phyloP scores from a whole-genome alignment of 371 early-diverging fungal genomes.

The Zychaea mexicana region DNA sequence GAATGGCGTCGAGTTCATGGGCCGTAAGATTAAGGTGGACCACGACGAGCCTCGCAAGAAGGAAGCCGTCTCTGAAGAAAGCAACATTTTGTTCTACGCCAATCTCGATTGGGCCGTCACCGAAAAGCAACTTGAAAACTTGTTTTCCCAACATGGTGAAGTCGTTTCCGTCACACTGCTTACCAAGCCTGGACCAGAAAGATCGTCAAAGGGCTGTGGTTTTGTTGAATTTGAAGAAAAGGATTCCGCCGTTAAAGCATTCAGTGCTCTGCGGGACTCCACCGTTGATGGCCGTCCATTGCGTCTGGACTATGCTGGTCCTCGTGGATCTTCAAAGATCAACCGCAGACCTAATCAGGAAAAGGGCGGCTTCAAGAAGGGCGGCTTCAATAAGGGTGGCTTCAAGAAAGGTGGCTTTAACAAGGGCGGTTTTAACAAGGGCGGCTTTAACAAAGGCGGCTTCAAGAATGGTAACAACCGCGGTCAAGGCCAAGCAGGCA shows the following conservation, averaged over 20 bases:
- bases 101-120: neutral
- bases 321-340: neutral
- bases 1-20: neutral
- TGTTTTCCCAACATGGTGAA: neutral
- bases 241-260: neutral
- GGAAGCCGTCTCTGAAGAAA: neutral
- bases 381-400: neutral
- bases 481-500: no score
- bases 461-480: neutral
- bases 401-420: neutral
- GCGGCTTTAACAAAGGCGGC: neutral
- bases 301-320: neutral
- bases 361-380: neutral
- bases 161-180: neutral
- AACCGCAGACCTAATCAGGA: neutral
- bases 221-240: neutral
- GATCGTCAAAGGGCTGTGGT: neutral
- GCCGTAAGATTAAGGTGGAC: neutral
- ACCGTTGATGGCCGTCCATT: neutral
- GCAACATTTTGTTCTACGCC: neutral
- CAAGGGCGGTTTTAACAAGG: neutral
- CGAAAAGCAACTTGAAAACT: neutral
- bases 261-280: neutral
- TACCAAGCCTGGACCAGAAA: neutral
- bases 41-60: slow-evolving; percentile 1